Base-by-base conservation (phyloP, 768 basidiomycete genomes). In the Infundibulicybe gibba region DNA sequence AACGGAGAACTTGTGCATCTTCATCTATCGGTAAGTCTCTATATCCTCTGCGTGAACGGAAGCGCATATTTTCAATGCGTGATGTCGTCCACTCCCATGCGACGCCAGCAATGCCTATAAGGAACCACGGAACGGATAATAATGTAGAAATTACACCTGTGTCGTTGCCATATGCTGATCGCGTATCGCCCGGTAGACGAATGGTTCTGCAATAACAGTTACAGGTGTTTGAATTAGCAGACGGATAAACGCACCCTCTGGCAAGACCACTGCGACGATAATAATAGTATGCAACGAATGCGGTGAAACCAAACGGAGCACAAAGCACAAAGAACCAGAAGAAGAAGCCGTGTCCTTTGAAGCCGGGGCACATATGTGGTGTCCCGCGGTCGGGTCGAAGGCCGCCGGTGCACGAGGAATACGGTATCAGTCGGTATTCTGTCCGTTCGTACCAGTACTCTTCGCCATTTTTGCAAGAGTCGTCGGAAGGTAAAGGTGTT, bases 361-460 rank as follows among this genome's bases (percentile, higher is more conserved):
- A 68, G 0, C 93, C 93, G 0, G 94, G 93, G 63, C 97, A 99
- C 10, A 64, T 60, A 61, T 99, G 95, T 5, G 53, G 52, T 6
- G 59, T 56, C 4, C 97, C 97, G 33, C 73, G 81, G 62, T 99
- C 92, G 11, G 77, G 82, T n/a, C 88, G 77, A 1, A 66, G 52
- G 3, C 94, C 95, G 5, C 82, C 94, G 44, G 83, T 80, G 61
- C 97, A 99, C 16, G 74, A 80, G 32, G 94, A 95, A 63, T 87
- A 88, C 1, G 88, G 88, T 41, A 97, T 90, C 65, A 90, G 85
- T 43, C 94, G 88, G 61, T 95, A 95, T 4, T 85, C 70, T 0
- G 95, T 98, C 20, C 93, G 83, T 44, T 92, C 93, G 61, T 94
- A 97, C 97, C 97, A 99, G 62, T 75, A 90, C 3, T 86, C 81